phyloP scores from a whole-genome alignment of 768 basidiomycete genomes.

The Pisolithus marmoratus region DNA sequence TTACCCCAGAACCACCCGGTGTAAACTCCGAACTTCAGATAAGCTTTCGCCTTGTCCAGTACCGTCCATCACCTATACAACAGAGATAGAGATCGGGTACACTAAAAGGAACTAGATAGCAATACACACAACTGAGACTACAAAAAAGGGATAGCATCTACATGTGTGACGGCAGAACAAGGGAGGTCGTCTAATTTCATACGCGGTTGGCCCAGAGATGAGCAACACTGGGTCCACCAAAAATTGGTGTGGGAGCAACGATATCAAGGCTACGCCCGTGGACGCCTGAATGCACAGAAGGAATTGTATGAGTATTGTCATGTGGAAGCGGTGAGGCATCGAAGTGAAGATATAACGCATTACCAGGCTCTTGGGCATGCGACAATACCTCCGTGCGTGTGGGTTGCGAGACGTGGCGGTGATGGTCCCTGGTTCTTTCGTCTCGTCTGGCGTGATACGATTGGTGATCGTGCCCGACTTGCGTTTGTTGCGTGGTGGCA shows the following conservation, averaged over 20 bases:
- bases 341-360: conserved; percentile 31
- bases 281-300: conserved; percentile 11
- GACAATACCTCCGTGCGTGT: conserved; percentile 16
- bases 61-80: neutral
- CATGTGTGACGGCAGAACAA: neutral
- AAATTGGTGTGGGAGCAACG: conserved; percentile 28
- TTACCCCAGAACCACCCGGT: no score
- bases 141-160: conserved; percentile 1
- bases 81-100: conserved; percentile 1
- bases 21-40: neutral
- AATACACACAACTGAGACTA: neutral
- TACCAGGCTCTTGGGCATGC: conserved; percentile 11
- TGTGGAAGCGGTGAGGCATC: conserved; percentile 29
- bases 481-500: conserved; percentile 8
- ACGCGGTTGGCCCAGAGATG: conserved; percentile 30
- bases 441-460: conserved; percentile 19
- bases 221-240: conserved; percentile 29
- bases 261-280: conserved; percentile 23
- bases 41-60: neutral
- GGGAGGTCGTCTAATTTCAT: conserved; percentile 14
- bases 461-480: conserved; percentile 12
- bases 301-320: conserved; percentile 14
- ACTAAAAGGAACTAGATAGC: neutral
- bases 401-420: conserved; percentile 18
- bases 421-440: conserved; percentile 12